Percentiles rank a stretch among this genome's conserved stretches.
Conservation (phyloP, 805 yeast species). For the Metschnikowia noctiluminum region DNA sequence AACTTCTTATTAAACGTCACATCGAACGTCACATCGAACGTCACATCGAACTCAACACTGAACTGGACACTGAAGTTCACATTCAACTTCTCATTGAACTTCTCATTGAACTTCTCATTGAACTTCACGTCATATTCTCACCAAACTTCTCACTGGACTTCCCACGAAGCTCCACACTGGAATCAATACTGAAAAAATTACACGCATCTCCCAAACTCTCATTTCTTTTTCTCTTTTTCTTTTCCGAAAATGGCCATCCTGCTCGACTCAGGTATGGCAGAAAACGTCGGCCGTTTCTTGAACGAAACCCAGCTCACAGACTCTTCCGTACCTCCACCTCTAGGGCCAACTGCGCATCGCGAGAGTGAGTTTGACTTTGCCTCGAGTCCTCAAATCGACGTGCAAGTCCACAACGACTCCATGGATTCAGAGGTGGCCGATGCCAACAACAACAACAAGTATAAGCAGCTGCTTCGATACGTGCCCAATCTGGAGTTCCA, state of each 20-base stretch:
- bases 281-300: conserved; percentile 26
- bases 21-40: too few species aligned
- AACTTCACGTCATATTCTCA: too few species aligned
- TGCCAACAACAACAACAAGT: conserved; percentile 14
- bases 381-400: conserved; percentile 14
- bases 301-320: conserved; percentile 26
- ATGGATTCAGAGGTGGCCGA: background rate
- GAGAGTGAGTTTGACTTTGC: conserved; percentile 5
- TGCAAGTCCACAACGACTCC: conserved; percentile 2
- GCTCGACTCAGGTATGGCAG: conserved; percentile 21
- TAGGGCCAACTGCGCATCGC: background rate
- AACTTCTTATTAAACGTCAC: too few species aligned
- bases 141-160: too few species aligned
- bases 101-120: too few species aligned
- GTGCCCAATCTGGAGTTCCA: conserved; percentile 31
- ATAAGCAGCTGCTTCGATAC: conserved; percentile 34
- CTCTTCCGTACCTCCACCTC: background rate
- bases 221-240: too few species aligned
- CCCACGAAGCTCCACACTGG: too few species aligned
- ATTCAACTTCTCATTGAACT: too few species aligned
- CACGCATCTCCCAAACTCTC: background rate
- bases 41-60: too few species aligned
- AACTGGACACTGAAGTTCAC: too few species aligned
- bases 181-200: too few species aligned
- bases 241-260: background rate